Conservation (phyloP, 2,329 filamentous ascomycete genomes). For the Byssoonygena ceratinophila region DNA sequence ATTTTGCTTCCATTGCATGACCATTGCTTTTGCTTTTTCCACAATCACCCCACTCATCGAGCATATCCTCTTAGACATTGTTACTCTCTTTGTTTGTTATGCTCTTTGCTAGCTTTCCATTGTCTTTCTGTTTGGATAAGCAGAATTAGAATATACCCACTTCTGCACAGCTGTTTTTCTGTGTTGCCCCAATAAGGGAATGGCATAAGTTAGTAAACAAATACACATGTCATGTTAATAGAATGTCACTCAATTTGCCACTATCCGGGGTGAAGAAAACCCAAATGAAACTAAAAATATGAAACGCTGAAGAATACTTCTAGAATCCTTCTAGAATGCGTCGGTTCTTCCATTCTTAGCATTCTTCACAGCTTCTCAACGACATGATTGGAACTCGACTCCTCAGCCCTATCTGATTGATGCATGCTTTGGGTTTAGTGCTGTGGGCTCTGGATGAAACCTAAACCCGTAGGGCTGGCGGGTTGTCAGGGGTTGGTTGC, state of each 20-base stretch:
- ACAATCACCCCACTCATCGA: too few relatives aligned
- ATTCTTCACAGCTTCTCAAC: not conserved
- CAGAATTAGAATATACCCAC: too few relatives aligned
- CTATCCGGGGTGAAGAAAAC: too few relatives aligned
- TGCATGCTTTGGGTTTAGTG: not conserved
- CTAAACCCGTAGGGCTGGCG: not conserved
- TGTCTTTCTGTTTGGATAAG: too few relatives aligned
- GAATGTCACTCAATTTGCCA: too few relatives aligned
- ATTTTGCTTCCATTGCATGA: conserved; percentile 5
- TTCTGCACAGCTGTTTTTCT: too few relatives aligned
- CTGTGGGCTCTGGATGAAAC: not conserved
- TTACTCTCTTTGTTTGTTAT: not conserved
- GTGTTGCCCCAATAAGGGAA: too few relatives aligned
- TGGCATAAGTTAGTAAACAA: too few relatives aligned
- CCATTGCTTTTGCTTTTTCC: not conserved
- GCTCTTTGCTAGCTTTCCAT: too few relatives aligned
- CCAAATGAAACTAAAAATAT: not conserved
- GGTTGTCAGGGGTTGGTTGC: not conserved
- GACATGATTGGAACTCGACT: not conserved
- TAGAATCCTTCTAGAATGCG: not conserved
- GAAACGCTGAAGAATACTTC: not conserved
- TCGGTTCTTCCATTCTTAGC: not conserved
- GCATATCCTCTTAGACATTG: too few relatives aligned
- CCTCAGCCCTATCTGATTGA: conserved; percentile 6
- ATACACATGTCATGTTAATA: too few relatives aligned